These are phyloP conservation scores for Penicillium sp. DNA, from an alignment of 2,329 filamentous ascomycete genomes.

Conservation along the genomic window DNA sequence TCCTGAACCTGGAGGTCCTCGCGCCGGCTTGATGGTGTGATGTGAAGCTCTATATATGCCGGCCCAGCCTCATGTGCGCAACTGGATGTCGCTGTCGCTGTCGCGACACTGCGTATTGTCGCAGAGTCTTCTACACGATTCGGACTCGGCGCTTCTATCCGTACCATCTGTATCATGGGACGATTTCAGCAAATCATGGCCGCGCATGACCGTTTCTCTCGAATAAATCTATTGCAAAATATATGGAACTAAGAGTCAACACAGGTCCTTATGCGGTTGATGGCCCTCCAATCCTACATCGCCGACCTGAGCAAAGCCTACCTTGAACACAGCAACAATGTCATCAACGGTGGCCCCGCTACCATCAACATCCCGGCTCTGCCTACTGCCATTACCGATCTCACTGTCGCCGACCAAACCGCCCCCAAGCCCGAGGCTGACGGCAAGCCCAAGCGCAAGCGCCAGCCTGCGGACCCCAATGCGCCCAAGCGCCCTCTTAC, in stretches of 20 bases:
- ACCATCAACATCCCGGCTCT: conserved; percentile 53
- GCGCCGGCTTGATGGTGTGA: too few species aligned
- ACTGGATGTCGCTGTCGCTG: too few species aligned
- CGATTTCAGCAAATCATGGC: too few species aligned
- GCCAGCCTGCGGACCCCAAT: conserved; percentile 82
- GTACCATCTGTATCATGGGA: too few species aligned
- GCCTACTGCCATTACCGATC: conserved; percentile 35
- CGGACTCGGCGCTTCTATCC: too few species aligned
- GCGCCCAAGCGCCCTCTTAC: conserved; percentile 92
- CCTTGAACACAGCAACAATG: conserved; percentile 80
- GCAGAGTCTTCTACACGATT: too few species aligned
- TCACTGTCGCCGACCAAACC: conserved; percentile 41
- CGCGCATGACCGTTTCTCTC: too few species aligned
- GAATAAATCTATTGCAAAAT: too few species aligned
- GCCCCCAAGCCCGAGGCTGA: conserved; percentile 48
- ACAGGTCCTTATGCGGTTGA: conserved; percentile 73
- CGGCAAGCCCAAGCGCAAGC: conserved; percentile 89
- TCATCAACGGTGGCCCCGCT: conserved; percentile 62
- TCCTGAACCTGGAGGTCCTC: neutral
- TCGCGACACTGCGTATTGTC: too few species aligned
- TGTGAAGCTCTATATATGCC: too few species aligned
- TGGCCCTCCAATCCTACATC: conserved; percentile 74
- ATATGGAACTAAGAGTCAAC: conserved; percentile 26
- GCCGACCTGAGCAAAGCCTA: conserved; percentile 79
- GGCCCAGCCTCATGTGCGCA: too few species aligned